Evolutionary conservation across 208 protist species (phyloP).

Genomic region (Hexamita inflata): DNA sequence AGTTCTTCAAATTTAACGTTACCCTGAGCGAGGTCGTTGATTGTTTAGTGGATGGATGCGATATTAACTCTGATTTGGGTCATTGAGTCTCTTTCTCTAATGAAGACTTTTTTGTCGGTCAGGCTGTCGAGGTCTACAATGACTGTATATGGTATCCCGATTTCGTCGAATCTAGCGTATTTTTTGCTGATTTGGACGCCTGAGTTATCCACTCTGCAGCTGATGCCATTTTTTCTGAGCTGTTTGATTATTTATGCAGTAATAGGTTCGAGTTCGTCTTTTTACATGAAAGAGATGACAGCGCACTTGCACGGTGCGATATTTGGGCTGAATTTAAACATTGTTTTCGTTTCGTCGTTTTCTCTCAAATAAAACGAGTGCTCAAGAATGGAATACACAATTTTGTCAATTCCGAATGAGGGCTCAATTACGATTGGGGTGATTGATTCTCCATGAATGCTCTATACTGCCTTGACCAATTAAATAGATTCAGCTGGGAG

Average conservation of each 20-base stretch:
- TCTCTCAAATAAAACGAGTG: constrained; percentile 80
- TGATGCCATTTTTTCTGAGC: constrained; percentile 53
- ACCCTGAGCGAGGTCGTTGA: too few relatives aligned
- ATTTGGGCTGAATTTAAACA: constrained; percentile 29
- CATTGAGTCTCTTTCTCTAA: constrained; percentile 83
- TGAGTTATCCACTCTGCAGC: constrained; percentile 67
- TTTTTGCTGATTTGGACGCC: constrained; percentile 73
- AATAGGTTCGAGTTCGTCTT: neutral
- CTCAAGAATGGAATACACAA: constrained; percentile 87
- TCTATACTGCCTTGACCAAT: constrained; percentile 32
- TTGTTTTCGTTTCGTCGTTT: constrained; percentile 42
- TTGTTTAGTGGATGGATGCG: too few relatives aligned
- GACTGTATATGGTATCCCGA: constrained; percentile 85
- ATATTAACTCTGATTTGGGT: constrained; percentile 60
- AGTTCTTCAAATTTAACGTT: too few relatives aligned
- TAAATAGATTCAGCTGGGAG: constrained; percentile 40
- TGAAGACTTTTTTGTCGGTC: constrained; percentile 64
- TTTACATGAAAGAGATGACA: constrained; percentile 2
- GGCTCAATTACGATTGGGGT: constrained; percentile 95
- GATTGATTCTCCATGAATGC: constrained; percentile 48
- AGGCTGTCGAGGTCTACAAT: constrained; percentile 79
- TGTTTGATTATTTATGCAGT: neutral
- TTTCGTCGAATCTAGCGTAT: constrained; percentile 91
- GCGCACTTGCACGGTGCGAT: constrained; percentile 14
- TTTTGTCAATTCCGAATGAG: constrained; percentile 94